Evolutionary conservation across 1,284 basidiomycete species (phyloP).

Genomic region (Fereydounia khargensis): DNA sequence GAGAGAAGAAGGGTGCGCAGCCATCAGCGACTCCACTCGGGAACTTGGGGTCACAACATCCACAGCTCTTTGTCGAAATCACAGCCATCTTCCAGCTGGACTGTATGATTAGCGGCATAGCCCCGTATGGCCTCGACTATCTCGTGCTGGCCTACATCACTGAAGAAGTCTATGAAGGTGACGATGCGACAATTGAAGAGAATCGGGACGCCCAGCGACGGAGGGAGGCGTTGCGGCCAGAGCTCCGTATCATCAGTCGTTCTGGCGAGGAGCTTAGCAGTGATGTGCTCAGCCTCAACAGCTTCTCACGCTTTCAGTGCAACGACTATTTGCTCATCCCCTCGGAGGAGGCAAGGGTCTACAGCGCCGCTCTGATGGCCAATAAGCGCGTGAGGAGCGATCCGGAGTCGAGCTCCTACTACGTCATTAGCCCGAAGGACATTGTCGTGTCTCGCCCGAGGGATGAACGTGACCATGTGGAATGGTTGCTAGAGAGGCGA

Average conservation of each 20-base stretch:
- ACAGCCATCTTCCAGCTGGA: conserved; percentile 89
- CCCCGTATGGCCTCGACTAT: conserved; percentile 69
- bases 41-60: neutral
- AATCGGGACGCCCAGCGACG: conserved; percentile 62
- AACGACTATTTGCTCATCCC: conserved; percentile 79
- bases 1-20: conserved; percentile 9
- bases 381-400: conserved; percentile 18
- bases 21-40: conserved; percentile 2
- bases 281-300: conserved; percentile 77
- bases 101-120: conserved; percentile 89
- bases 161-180: conserved; percentile 52
- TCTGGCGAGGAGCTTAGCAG: conserved; percentile 83
- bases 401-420: conserved; percentile 61
- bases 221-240: conserved; percentile 80
- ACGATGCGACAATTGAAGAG: conserved; percentile 6
- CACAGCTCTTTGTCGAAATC: conserved; percentile 68
- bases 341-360: conserved; percentile 34
- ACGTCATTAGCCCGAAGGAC: conserved; percentile 81
- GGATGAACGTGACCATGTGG: conserved; percentile 84
- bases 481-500: conserved; percentile 84
- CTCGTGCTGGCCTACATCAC: conserved; percentile 73
- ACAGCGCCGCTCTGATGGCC: conserved; percentile 24
- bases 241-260: conserved; percentile 84
- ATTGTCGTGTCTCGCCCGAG: conserved; percentile 80
- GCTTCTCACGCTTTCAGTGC: conserved; percentile 81